These are phyloP conservation scores for Cadophora sp. DNA, from an alignment of 2,329 filamentous ascomycete genomes.

Conservation along the genomic window DNA sequence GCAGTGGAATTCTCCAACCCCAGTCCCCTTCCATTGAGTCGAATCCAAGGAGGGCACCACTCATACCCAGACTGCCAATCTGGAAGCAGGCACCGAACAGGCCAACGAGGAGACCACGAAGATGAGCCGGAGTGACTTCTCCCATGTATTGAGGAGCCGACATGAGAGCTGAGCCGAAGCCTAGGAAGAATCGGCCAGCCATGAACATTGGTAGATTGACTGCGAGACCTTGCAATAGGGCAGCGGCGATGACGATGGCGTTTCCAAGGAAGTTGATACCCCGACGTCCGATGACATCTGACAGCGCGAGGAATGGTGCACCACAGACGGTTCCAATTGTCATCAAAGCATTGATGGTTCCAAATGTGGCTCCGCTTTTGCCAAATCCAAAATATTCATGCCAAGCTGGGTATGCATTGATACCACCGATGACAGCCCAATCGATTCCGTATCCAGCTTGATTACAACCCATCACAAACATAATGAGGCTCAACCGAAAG, in stretches of 20 bases:
- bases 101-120: conserved; percentile 55
- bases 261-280: conserved; percentile 57
- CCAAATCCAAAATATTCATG: conserved; percentile 53
- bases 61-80: conserved; percentile 50
- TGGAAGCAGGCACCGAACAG: conserved; percentile 54
- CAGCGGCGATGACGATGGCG: conserved; percentile 52
- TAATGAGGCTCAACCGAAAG: conserved; percentile 50
- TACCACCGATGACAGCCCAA: conserved; percentile 53
- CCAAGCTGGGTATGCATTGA: conserved; percentile 43
- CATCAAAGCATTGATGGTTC: conserved; percentile 55
- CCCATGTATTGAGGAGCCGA: conserved; percentile 52
- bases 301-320: conserved; percentile 56
- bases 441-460: conserved; percentile 52
- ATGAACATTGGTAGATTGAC: conserved; percentile 37
- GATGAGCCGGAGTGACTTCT: conserved; percentile 55
- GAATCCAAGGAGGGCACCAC: conserved; percentile 50
- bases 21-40: conserved; percentile 30
- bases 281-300: conserved; percentile 59
- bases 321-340: conserved; percentile 55
- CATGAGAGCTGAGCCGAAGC: conserved; percentile 39
- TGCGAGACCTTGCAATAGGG: conserved; percentile 42
- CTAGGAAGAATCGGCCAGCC: conserved; percentile 38
- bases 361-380: conserved; percentile 47
- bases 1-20: conserved; percentile 41
- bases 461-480: conserved; percentile 55